Conservation (phyloP, 495 filamentous ascomycete species). For the Penicillium diatomitis region DNA sequence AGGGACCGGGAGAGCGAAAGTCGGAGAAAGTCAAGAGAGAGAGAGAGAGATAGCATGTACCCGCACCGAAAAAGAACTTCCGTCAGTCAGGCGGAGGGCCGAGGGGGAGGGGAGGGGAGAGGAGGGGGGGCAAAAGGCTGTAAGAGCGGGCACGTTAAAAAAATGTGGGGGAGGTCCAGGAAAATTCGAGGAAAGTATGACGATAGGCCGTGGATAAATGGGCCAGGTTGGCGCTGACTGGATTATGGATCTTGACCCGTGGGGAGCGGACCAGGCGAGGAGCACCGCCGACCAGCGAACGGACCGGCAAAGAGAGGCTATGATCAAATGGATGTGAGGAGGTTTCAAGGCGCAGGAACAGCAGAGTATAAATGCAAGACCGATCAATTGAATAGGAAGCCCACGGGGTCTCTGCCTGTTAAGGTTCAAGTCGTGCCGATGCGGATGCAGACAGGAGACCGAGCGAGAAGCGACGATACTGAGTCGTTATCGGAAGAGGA, state of each 20-base stretch:
- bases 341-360: too few species aligned
- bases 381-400: too few species aligned
- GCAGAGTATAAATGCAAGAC: too few species aligned
- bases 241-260: background rate
- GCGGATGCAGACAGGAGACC: too few species aligned
- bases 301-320: too few species aligned
- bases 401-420: too few species aligned
- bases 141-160: background rate
- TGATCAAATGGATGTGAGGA: too few species aligned
- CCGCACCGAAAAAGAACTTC: too few species aligned
- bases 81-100: background rate
- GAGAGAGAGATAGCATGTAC: background rate
- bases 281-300: background rate
- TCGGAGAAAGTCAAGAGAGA: background rate
- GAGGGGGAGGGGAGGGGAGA: background rate
- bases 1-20: background rate
- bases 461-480: too few species aligned
- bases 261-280: too few species aligned
- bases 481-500: too few species aligned
- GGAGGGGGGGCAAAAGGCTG: background rate
- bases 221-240: background rate
- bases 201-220: background rate
- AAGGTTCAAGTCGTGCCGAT: too few species aligned
- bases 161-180: background rate
- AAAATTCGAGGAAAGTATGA: slow-evolving; percentile 1